Evolutionary conservation across 139 green algal genomes (phyloP), one percentile per base, ranked within the genome.

Genomic region (Asterochloris erici): DNA sequence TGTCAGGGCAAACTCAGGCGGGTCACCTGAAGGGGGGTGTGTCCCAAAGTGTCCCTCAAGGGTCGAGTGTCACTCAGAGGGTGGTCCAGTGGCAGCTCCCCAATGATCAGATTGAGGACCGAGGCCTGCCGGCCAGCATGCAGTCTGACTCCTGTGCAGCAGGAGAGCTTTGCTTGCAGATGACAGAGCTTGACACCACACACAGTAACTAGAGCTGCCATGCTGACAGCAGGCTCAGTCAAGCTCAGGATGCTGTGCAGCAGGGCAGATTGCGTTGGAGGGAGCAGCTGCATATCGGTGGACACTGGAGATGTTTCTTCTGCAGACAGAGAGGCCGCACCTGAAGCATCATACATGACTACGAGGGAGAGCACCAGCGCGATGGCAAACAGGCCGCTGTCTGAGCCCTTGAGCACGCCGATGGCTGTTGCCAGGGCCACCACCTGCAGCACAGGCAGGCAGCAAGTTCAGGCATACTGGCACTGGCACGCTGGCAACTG

Each of bases 11-110:
- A 12, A 26, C 13, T 4, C 27, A 66, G 38, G 74, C 27, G 0
- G n/a, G 12, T 68, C 69, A 94, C 92, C 83, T 97, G 90, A 28
- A 92, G 28, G 1, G 93, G 94, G 13, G 93, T 97, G 84, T 97
- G 94, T 0, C 94, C 94, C 62, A 97, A 80, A 14, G 87, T 87
- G n/a, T 97, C 94, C 14, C 90, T 86, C 19, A 97, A 82, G 69
- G 83, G 82, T 68, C 83, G 54, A 0, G 75, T 85, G 77, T 82
- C 74, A 63, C 81, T 84, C 0, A 95, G 88, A 0, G 93, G 94
- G 68, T 97, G 94, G 66, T 95, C 93, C 0, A 87, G 84, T 19
- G 94, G 94, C 70, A 97, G 85, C 83, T 96, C 90, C 26, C 85
- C 93, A 28, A 96, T 92, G 24, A 96, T 93, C 81, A 93, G 88